Percentiles rank a stretch among this genome's conserved stretches.
phyloP scores from a whole-genome alignment of 495 filamentous ascomycete species.

The Corynascus novoguineensis region DNA sequence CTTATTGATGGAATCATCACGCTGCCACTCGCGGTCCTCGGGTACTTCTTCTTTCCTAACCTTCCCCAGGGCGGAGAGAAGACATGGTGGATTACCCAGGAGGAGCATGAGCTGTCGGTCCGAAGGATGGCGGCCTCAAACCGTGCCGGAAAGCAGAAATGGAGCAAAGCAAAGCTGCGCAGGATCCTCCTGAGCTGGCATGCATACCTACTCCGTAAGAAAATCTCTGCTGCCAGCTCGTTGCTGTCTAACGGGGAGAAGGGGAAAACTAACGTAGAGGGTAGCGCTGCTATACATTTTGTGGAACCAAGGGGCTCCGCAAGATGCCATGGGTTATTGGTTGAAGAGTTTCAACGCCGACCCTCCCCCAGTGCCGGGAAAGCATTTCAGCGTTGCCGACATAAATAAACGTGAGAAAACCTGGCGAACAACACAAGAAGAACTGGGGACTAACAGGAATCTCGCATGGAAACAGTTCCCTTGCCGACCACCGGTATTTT shows the following conservation, averaged over 20 bases:
- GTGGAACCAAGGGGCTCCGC: not conserved
- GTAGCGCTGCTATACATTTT: not conserved
- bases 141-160: not conserved
- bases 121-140: not conserved
- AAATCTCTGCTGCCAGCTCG: not conserved
- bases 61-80: not conserved
- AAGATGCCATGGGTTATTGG: not conserved
- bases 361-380: not conserved
- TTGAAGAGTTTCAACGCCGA: not conserved
- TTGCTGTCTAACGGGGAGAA: not conserved
- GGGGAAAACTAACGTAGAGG: not conserved
- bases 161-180: not conserved
- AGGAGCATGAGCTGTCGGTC: not conserved
- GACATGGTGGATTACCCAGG: not conserved
- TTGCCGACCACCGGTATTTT: not conserved
- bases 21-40: conserved; percentile 41
- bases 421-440: no score
- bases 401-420: not conserved
- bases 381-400: not conserved
- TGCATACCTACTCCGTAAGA: not conserved
- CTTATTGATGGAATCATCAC: conserved; percentile 45
- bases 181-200: not conserved
- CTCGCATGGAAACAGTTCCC: not conserved
- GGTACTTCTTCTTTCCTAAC: conserved; percentile 31
- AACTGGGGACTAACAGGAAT: not conserved